Evolutionary conservation across 345 rosid genomes (phyloP).

Genomic region (Pelargonium nanum): DNA sequence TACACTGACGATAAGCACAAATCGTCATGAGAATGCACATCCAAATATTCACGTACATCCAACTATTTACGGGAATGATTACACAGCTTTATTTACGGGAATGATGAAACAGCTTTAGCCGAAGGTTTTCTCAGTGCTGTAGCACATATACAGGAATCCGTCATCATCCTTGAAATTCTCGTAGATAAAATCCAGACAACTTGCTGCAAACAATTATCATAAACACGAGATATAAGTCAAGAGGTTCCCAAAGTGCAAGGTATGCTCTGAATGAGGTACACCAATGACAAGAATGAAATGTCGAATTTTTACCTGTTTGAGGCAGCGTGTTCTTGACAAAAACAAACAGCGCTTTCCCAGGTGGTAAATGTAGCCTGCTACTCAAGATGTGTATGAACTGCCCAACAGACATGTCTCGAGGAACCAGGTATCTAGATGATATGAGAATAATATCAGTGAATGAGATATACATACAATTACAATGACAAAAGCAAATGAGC

Average conservation of each 20-base stretch:
- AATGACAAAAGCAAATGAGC: background rate
- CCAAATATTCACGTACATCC: background rate
- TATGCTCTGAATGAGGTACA: too few relatives aligned
- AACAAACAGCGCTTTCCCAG: conserved; percentile 70
- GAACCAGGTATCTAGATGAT: conserved; percentile 58
- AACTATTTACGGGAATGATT: background rate
- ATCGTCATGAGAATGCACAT: background rate
- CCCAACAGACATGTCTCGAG: conserved; percentile 83
- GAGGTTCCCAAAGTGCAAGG: too few relatives aligned
- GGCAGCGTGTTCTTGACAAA: conserved; percentile 75
- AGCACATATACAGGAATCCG: conserved; percentile 81
- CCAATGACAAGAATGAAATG: background rate
- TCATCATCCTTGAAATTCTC: conserved; percentile 76
- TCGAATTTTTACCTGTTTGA: conserved; percentile 47
- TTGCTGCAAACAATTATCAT: conserved; percentile 32
- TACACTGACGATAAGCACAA: background rate
- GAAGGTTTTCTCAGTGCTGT: conserved; percentile 80
- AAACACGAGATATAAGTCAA: too few relatives aligned
- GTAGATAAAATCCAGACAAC: conserved; percentile 52
- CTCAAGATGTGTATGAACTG: conserved; percentile 72
- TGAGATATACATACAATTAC: background rate
- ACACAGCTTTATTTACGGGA: background rate
- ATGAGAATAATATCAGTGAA: background rate
- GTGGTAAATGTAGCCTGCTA: conserved; percentile 47
- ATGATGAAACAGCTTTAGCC: conserved; percentile 11